Percentiles rank a stretch among this genome's conserved stretches.
Evolutionary conservation across 305 asterid species (phyloP).

Genomic region (Galium porrigens): DNA sequence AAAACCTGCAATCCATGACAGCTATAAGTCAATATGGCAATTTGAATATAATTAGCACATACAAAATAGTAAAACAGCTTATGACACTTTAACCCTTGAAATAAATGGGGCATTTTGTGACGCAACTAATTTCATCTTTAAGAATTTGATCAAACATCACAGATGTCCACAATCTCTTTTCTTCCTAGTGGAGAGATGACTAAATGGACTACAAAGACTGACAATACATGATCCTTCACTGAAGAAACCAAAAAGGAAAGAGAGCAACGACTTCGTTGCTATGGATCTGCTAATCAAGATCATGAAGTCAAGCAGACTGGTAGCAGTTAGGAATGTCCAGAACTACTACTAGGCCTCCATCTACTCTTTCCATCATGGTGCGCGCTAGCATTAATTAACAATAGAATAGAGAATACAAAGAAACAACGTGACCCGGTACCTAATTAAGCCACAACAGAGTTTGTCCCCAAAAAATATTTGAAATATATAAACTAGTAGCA

Average conservation of each 20-base stretch:
- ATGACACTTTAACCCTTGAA: background rate
- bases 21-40: conserved; percentile 4
- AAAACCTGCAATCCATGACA: conserved; percentile 53
- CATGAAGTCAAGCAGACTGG: background rate
- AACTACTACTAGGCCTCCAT: background rate
- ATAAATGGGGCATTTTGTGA: background rate
- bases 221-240: background rate
- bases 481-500: background rate
- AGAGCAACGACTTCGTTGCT: background rate
- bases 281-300: background rate
- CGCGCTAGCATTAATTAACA: background rate
- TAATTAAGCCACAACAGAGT: background rate
- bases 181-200: background rate
- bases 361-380: background rate
- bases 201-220: background rate
- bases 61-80: background rate
- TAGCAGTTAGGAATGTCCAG: background rate
- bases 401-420: background rate
- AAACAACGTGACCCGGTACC: background rate
- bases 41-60: background rate
- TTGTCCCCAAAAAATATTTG: background rate
- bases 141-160: background rate
- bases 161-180: background rate
- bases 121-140: background rate
- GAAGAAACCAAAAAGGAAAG: background rate